Percentiles rank a stretch among this genome's conserved stretches.
phyloP scores from a whole-genome alignment of 345 rosid species.

The Euphorbia tirucalli region DNA sequence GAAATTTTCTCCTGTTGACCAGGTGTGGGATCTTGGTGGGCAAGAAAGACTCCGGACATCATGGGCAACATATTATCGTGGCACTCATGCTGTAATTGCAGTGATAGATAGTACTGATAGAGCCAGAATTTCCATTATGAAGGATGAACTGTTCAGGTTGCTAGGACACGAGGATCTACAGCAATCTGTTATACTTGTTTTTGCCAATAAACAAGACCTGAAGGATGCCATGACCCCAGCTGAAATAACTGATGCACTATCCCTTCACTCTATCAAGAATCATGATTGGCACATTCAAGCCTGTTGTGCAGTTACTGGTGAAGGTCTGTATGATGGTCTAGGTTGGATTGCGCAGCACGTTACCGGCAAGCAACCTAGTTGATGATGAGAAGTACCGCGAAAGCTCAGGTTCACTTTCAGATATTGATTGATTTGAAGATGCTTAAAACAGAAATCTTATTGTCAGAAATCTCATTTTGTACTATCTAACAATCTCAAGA shows the following conservation, averaged over 20 bases:
- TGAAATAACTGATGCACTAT: constrained; percentile 77
- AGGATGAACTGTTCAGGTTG: constrained; percentile 75
- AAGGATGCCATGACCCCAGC: constrained; percentile 94
- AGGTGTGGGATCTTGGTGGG: constrained; percentile 99
- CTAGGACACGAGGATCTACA: constrained; percentile 85
- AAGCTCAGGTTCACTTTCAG: neutral
- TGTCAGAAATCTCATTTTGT: constrained; percentile 24
- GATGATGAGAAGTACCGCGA: constrained; percentile 14
- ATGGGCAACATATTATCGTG: constrained; percentile 93
- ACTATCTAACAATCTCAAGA: constrained; percentile 22
- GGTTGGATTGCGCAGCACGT: constrained; percentile 89
- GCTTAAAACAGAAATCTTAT: constrained; percentile 12
- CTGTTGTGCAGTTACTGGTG: constrained; percentile 84
- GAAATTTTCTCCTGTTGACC: constrained; percentile 5
- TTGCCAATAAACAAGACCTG: constrained; percentile 89
- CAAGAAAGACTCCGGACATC: constrained; percentile 93
- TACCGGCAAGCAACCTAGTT: constrained; percentile 69
- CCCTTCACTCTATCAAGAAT: constrained; percentile 87
- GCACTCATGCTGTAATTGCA: constrained; percentile 82
- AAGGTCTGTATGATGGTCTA: constrained; percentile 78
- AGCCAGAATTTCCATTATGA: constrained; percentile 78
- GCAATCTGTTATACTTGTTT: constrained; percentile 67
- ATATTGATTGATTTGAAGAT: no score
- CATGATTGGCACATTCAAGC: constrained; percentile 99
- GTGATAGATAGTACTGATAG: constrained; percentile 97